These are phyloP conservation scores for Fragosphaeria purpurea DNA, from an alignment of 2,329 filamentous ascomycete species.

Conservation along the genomic window DNA sequence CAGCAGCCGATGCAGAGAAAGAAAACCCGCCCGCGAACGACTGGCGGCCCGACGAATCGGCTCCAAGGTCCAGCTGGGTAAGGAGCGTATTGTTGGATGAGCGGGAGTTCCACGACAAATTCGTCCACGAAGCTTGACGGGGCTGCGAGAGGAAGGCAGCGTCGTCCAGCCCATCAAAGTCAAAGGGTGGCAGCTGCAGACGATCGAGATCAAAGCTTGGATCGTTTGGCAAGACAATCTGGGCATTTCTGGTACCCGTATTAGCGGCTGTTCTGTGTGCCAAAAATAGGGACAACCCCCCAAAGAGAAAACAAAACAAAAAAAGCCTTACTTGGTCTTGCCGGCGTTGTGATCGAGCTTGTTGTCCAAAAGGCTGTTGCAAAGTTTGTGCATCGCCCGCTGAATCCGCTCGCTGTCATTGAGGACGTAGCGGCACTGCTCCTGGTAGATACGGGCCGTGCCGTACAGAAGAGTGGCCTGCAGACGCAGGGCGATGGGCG, in stretches of 20 bases:
- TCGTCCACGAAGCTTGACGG: constrained; percentile 13
- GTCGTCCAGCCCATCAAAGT: constrained; percentile 28
- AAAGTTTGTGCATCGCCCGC: constrained; percentile 54
- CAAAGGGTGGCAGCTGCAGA: constrained; percentile 46
- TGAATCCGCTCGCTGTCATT: constrained; percentile 62
- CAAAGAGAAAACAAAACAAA: too few relatives aligned
- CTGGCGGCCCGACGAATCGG: constrained; percentile 18
- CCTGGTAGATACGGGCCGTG: constrained; percentile 71
- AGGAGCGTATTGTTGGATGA: constrained; percentile 29
- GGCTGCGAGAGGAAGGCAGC: constrained; percentile 16
- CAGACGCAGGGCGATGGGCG: constrained; percentile 79
- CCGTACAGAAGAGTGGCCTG: constrained; percentile 85
- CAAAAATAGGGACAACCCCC: too few relatives aligned
- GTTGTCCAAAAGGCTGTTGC: constrained; percentile 50
- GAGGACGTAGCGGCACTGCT: constrained; percentile 82
- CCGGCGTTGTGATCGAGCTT: constrained; percentile 61
- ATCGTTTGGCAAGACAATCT: constrained; percentile 73
- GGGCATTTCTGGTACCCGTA: constrained; percentile 47
- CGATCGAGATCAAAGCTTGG: constrained; percentile 58
- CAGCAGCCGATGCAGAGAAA: constrained; percentile 8
- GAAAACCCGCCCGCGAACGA: constrained; percentile 10
- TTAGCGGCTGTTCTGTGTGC: constrained; percentile 6
- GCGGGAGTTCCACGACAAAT: constrained; percentile 9
- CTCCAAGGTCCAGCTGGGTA: constrained; percentile 29
- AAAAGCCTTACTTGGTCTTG: constrained; percentile 53